Percentiles rank a stretch among this genome's conserved stretches.
phyloP scores from a whole-genome alignment of 1,139 yeast species.

The Tardiomyces digboiensis region DNA sequence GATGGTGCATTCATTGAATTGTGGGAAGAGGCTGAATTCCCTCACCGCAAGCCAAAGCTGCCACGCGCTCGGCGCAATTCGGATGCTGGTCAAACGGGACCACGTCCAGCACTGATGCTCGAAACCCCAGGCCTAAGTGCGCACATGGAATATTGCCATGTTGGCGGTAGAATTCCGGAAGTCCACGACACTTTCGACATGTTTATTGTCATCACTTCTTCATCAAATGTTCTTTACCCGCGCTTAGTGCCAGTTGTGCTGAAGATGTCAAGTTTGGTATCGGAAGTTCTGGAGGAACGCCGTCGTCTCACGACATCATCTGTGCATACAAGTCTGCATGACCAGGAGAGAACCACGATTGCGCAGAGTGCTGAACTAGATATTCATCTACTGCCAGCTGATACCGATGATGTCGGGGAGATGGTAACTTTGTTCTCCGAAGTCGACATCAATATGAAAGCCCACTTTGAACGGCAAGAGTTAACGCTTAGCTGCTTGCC shows the following conservation, averaged over 20 bases:
- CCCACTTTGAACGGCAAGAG: slow-evolving; percentile 63
- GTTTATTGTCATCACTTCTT: slow-evolving; percentile 53
- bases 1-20: slow-evolving; percentile 10
- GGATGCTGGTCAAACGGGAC: neutral
- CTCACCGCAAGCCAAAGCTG: neutral
- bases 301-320: no score
- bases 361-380: neutral
- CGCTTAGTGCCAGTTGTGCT: slow-evolving; percentile 67
- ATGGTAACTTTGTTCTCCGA: slow-evolving; percentile 22
- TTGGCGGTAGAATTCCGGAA: slow-evolving; percentile 8
- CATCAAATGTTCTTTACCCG: slow-evolving; percentile 58
- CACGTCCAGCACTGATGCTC: slow-evolving; percentile 43
- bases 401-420: neutral
- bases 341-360: neutral
- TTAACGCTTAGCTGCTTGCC: slow-evolving; percentile 85
- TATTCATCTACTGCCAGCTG: neutral
- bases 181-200: slow-evolving; percentile 39
- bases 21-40: slow-evolving; percentile 9
- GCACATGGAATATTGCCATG: slow-evolving; percentile 34
- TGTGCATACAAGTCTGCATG: no score
- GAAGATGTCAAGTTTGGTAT: slow-evolving; percentile 32
- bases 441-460: slow-evolving; percentile 53
- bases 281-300: neutral
- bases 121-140: slow-evolving; percentile 70
- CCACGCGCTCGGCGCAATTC: neutral